phyloP scores from a whole-genome alignment of 805 yeast species.

The Lipomyces starkeyi region DNA sequence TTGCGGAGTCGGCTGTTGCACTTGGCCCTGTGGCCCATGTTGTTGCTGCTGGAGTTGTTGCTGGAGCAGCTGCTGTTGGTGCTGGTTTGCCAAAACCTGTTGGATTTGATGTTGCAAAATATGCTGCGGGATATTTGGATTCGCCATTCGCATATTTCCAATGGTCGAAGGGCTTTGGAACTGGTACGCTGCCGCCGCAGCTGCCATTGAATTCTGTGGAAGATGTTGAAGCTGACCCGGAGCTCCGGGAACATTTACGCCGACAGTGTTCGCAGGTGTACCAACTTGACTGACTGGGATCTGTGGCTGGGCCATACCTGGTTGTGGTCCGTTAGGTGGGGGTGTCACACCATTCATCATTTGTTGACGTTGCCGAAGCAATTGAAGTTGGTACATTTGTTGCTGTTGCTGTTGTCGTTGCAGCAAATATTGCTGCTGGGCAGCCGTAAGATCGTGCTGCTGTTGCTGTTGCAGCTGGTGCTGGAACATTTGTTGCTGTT shows the following conservation, averaged over 20 bases:
- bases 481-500: slow-evolving; percentile 13
- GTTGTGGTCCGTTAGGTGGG: background rate
- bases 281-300: slow-evolving; percentile 11
- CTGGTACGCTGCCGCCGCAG: slow-evolving; percentile 16
- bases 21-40: slow-evolving; percentile 13
- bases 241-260: slow-evolving; percentile 3
- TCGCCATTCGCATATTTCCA: slow-evolving; percentile 18
- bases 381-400: slow-evolving; percentile 24
- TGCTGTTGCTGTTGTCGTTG: slow-evolving; percentile 20
- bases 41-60: slow-evolving; percentile 21
- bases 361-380: slow-evolving; percentile 22
- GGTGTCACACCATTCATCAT: slow-evolving; percentile 20
- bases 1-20: slow-evolving; percentile 18
- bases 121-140: slow-evolving; percentile 29
- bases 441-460: slow-evolving; percentile 21
- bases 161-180: slow-evolving; percentile 15
- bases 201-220: slow-evolving; percentile 7
- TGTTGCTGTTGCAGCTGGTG: slow-evolving; percentile 20
- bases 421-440: slow-evolving; percentile 24
- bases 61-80: slow-evolving; percentile 14
- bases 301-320: slow-evolving; percentile 10
- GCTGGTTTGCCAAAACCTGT: slow-evolving; percentile 26
- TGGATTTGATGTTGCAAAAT: slow-evolving; percentile 28
- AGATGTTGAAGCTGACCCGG: slow-evolving; percentile 6
- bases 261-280: slow-evolving; percentile 8